These are phyloP conservation scores for Hypomontagnella monticulosa DNA, from an alignment of 495 filamentous ascomycete genomes.

Conservation along the genomic window DNA sequence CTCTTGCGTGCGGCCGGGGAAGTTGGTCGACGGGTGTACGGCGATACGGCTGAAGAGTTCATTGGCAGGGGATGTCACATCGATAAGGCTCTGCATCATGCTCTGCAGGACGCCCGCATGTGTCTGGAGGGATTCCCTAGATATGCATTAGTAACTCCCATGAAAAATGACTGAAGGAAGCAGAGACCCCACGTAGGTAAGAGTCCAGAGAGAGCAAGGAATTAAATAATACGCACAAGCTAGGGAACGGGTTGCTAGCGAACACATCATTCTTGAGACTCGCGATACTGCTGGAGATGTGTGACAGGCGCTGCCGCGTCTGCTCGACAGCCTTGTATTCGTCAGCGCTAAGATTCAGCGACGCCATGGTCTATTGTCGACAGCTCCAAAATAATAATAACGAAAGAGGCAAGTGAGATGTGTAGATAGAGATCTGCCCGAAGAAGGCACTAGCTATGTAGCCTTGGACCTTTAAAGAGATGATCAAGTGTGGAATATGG, in stretches of 20 bases:
- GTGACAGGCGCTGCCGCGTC: constrained; percentile 74
- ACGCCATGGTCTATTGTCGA: constrained; percentile 51
- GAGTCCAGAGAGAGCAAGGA: background rate
- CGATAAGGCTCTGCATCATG: constrained; percentile 68
- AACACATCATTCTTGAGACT: constrained; percentile 61
- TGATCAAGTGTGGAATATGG: too few relatives aligned
- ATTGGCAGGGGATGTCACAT: constrained; percentile 65
- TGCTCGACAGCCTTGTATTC: constrained; percentile 80
- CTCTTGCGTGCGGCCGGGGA: constrained; percentile 76
- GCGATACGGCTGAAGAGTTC: constrained; percentile 69
- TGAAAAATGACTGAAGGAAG: too few relatives aligned
- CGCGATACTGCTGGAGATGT: constrained; percentile 71
- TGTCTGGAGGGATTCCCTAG: constrained; percentile 71
- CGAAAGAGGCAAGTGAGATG: background rate
- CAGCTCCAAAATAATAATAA: background rate
- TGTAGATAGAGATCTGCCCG: background rate
- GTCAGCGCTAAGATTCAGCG: constrained; percentile 59
- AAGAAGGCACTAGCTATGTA: constrained; percentile 1
- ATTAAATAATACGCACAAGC: constrained; percentile 37
- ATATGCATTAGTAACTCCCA: background rate
- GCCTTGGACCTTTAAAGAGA: too few relatives aligned
- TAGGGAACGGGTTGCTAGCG: constrained; percentile 50
- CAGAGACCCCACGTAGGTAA: background rate
- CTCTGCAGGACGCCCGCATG: constrained; percentile 71
- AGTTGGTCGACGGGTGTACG: constrained; percentile 79